These are phyloP conservation scores for Dictyostelium purpureum DNA, from an alignment of 78 protist species.

Conservation along the genomic window DNA sequence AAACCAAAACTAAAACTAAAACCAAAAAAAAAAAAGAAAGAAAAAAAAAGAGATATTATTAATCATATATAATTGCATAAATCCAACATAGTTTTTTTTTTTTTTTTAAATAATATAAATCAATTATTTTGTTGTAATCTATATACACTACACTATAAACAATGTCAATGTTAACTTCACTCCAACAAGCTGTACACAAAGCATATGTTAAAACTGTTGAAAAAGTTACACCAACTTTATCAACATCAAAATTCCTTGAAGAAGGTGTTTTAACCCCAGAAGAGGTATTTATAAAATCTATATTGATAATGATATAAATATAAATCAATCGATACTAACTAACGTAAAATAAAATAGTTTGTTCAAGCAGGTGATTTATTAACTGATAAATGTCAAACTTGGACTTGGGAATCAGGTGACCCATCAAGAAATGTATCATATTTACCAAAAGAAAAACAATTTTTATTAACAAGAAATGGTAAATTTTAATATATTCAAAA, in stretches of 20 bases:
- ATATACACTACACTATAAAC: too few relatives aligned
- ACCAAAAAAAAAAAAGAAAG: too few relatives aligned
- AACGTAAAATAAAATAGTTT: conserved; percentile 65
- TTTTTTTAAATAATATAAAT: too few relatives aligned
- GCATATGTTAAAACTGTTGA: conserved; percentile 81
- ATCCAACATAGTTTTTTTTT: too few relatives aligned
- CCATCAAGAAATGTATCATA: conserved; percentile 56
- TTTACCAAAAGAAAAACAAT: conserved; percentile 95
- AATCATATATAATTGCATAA: too few relatives aligned
- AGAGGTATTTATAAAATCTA: conserved; percentile 81
- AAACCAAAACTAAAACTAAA: too few relatives aligned
- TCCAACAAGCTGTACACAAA: conserved; percentile 72
- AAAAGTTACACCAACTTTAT: conserved; percentile 72
- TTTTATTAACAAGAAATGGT: conserved; percentile 89
- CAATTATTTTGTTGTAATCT: too few relatives aligned
- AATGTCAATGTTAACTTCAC: conserved; percentile 39
- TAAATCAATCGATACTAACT: neutral
- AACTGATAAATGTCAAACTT: conserved; percentile 93
- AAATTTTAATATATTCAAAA: neutral
- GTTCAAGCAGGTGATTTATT: conserved; percentile 97
- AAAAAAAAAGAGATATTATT: too few relatives aligned
- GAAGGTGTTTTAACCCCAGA: conserved; percentile 97
- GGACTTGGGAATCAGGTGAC: conserved; percentile 94
- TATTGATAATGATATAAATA: neutral
- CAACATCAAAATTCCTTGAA: conserved; percentile 87